phyloP scores from a whole-genome alignment of 1,139 yeast genomes.

The Yamadazyma triangularis region DNA sequence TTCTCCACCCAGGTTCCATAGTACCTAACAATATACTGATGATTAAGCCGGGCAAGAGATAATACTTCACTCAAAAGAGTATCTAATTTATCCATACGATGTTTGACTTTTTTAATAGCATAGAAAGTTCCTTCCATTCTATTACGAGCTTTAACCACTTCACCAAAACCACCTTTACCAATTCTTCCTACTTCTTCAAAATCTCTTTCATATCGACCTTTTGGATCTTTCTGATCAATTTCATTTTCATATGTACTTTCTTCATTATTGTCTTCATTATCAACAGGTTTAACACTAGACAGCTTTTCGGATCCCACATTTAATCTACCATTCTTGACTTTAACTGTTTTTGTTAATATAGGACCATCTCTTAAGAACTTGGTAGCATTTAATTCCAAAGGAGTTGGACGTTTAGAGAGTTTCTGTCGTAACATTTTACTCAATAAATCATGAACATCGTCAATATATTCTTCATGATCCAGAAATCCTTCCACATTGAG shows the following conservation, averaged over 20 bases:
- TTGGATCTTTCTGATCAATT: constrained; percentile 6
- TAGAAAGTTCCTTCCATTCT: constrained; percentile 91
- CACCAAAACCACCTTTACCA: constrained; percentile 98
- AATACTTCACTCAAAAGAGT: constrained; percentile 85
- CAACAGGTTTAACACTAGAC: neutral
- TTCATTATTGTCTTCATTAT: too few species aligned
- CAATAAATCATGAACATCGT: constrained; percentile 58
- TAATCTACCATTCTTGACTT: constrained; percentile 6
- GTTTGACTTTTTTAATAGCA: constrained; percentile 89
- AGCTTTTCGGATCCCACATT: constrained; percentile 1
- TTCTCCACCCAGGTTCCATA: constrained; percentile 97
- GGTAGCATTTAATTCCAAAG: constrained; percentile 78
- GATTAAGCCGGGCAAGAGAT: constrained; percentile 85
- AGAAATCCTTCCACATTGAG: constrained; percentile 35
- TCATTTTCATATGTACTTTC: neutral
- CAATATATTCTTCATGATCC: constrained; percentile 33
- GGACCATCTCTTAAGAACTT: constrained; percentile 75
- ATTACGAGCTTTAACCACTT: constrained; percentile 92
- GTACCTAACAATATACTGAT: constrained; percentile 92
- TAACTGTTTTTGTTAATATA: constrained; percentile 15
- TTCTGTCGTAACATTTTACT: constrained; percentile 60
- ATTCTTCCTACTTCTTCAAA: constrained; percentile 89
- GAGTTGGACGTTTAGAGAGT: constrained; percentile 71
- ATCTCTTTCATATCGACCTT: constrained; percentile 51
- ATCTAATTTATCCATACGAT: constrained; percentile 73